These are phyloP conservation scores for Baudoinia panamericana DNA, from an alignment of 495 filamentous ascomycete genomes.

Conservation along the genomic window DNA sequence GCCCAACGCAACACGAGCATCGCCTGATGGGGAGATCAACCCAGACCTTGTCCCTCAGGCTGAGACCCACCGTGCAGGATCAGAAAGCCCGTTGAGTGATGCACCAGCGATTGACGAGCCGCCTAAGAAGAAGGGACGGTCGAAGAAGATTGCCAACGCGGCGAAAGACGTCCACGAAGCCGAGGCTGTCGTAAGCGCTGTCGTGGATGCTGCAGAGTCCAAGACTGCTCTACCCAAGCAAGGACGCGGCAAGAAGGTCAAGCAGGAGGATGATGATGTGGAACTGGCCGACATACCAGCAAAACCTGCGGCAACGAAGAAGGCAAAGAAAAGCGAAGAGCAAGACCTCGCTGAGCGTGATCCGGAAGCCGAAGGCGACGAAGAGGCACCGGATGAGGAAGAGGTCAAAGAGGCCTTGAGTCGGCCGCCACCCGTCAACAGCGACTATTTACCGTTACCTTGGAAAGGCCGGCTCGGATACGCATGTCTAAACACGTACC, in stretches of 20 bases:
- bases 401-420: slow-evolving; percentile 36
- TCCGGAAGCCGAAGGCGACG: slow-evolving; percentile 32
- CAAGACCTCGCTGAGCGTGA: slow-evolving; percentile 13
- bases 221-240: not conserved
- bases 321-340: slow-evolving; percentile 20
- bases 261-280: slow-evolving; percentile 21
- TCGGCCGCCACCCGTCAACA: slow-evolving; percentile 68
- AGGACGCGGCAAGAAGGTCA: slow-evolving; percentile 11
- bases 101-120: slow-evolving; percentile 17
- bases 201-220: slow-evolving; percentile 7
- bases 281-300: slow-evolving; percentile 19
- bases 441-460: slow-evolving; percentile 71
- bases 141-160: not conserved
- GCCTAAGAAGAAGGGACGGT: slow-evolving; percentile 16
- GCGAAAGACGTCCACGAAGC: slow-evolving; percentile 1
- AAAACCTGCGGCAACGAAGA: slow-evolving; percentile 23
- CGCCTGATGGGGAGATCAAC: slow-evolving; percentile 31
- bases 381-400: slow-evolving; percentile 28
- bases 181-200: slow-evolving; percentile 3
- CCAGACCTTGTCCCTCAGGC: slow-evolving; percentile 25
- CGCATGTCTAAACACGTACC: slow-evolving; percentile 83
- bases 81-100: slow-evolving; percentile 22
- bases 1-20: slow-evolving; percentile 32
- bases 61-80: slow-evolving; percentile 7
- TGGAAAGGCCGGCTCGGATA: slow-evolving; percentile 92